These are phyloP conservation scores for Nosema muscidifuracis DNA, from an alignment of 371 early-diverging fungal species.

Conservation along the genomic window DNA sequence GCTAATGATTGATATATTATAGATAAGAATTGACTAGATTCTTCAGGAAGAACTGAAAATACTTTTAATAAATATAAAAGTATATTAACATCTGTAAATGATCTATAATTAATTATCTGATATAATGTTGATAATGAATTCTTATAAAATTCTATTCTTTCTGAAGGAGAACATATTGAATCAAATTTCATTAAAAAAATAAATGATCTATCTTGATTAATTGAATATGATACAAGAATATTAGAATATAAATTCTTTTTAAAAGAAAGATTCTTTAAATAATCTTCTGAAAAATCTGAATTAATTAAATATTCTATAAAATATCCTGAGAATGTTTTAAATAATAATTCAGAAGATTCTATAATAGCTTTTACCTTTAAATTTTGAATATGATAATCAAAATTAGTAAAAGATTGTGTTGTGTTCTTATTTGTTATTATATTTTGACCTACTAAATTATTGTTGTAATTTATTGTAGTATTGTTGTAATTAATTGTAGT, in stretches of 20 bases:
- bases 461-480: no score
- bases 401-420: no score
- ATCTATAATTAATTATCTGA: background rate
- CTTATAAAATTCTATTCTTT: background rate
- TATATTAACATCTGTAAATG: background rate
- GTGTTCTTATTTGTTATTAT: no score
- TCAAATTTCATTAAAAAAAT: background rate
- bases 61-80: background rate
- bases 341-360: background rate
- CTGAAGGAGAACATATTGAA: background rate
- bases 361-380: background rate
- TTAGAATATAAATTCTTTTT: background rate
- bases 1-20: background rate
- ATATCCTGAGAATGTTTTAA: constrained; percentile 5
- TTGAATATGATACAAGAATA: background rate
- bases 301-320: constrained; percentile 5
- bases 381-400: background rate
- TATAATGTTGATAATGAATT: background rate
- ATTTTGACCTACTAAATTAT: no score
- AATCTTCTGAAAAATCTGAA: background rate
- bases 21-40: background rate
- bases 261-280: background rate
- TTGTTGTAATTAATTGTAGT: no score
- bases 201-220: background rate
- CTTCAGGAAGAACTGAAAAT: background rate